phyloP scores from a whole-genome alignment of 257 asterid species.

The Phtheirospermum japonicum region DNA sequence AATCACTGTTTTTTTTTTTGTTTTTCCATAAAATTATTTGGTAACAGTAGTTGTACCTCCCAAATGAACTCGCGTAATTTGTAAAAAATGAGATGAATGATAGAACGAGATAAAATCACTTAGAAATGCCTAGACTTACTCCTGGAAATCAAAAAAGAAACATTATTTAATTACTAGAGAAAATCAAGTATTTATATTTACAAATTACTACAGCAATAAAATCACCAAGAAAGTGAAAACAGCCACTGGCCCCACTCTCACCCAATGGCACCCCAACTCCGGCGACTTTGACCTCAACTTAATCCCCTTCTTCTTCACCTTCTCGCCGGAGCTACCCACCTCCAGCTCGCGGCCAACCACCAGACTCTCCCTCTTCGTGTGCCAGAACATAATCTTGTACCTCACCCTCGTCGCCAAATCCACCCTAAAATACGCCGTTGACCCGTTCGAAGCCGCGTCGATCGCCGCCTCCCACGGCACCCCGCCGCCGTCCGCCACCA shows the following conservation, averaged over 20 bases:
- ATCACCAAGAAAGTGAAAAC: constrained; percentile 15
- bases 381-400: constrained; percentile 58
- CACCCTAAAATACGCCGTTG: constrained; percentile 50
- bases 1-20: too few relatives aligned
- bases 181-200: too few relatives aligned
- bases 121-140: too few relatives aligned
- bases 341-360: constrained; percentile 41
- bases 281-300: constrained; percentile 41
- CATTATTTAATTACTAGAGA: too few relatives aligned
- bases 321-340: constrained; percentile 52
- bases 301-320: constrained; percentile 40
- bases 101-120: too few relatives aligned
- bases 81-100: too few relatives aligned
- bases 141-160: too few relatives aligned
- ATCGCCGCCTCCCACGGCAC: constrained; percentile 51
- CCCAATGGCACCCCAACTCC: constrained; percentile 10
- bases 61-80: too few relatives aligned
- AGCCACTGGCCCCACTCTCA: background rate
- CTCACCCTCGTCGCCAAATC: constrained; percentile 53
- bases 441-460: constrained; percentile 39
- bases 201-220: background rate
- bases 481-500: constrained; percentile 34
- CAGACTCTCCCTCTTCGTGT: constrained; percentile 40
- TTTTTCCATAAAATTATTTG: too few relatives aligned
- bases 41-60: too few relatives aligned